Conservation (phyloP, 805 yeast genomes). For the Ogataea haglerorum region DNA sequence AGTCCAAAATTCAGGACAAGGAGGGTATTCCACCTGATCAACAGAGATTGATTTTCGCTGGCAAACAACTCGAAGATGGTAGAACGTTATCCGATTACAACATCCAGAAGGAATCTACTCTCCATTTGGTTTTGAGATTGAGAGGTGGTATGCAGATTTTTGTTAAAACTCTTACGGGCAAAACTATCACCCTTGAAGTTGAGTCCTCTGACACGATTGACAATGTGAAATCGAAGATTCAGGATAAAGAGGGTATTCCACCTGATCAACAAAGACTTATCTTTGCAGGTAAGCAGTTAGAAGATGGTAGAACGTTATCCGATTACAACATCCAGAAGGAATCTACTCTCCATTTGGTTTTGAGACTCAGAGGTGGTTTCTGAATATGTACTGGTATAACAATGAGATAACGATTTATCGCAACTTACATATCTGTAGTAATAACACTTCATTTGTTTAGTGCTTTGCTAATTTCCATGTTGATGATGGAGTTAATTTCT, state of each 20-base stretch:
- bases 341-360: constrained; percentile 91
- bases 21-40: constrained; percentile 46
- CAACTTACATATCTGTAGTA: background rate
- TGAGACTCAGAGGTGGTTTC: constrained; percentile 96
- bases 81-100: constrained; percentile 90
- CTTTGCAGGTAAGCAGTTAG: constrained; percentile 97
- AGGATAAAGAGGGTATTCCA: constrained; percentile 97
- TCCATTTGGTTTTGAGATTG: constrained; percentile 80
- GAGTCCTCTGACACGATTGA: constrained; percentile 97
- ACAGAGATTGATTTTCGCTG: constrained; percentile 44
- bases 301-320: constrained; percentile 92
- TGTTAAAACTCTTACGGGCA: constrained; percentile 58
- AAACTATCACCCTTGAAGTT: constrained; percentile 84
- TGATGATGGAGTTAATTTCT: constrained; percentile 50
- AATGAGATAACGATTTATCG: background rate
- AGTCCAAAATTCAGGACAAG: constrained; percentile 42
- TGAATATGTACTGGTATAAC: constrained; percentile 24
- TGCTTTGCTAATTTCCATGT: constrained; percentile 31
- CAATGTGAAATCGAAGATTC: constrained; percentile 94
- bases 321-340: constrained; percentile 99
- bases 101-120: constrained; percentile 49
- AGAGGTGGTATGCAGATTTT: constrained; percentile 79
- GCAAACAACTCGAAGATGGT: constrained; percentile 57
- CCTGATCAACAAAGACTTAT: constrained; percentile 97
- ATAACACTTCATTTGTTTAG: constrained; percentile 1